Evolutionary conservation across 2,329 filamentous ascomycete genomes (phyloP).

Genomic region (Lachnellula hyalina): DNA sequence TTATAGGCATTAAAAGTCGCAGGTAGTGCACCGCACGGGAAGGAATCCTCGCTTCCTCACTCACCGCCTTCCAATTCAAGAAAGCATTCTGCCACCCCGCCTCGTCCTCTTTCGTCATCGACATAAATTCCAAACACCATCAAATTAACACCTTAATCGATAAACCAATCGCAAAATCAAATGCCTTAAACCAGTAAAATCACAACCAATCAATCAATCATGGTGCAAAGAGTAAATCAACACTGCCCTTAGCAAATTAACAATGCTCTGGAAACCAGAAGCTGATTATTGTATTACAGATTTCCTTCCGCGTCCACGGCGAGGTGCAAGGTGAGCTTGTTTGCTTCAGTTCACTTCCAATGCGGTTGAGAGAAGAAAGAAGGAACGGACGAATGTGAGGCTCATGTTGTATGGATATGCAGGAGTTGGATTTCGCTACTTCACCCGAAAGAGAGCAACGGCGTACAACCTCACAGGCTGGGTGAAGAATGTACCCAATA

Average conservation of each 20-base stretch:
- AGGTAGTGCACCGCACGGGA: too few species aligned
- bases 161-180: not conserved
- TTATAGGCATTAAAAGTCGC: too few species aligned
- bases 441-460: slow-evolving; percentile 47
- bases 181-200: not conserved
- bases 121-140: too few species aligned
- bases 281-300: slow-evolving; percentile 32
- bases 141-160: too few species aligned
- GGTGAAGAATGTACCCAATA: slow-evolving; percentile 54
- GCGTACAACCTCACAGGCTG: slow-evolving; percentile 52
- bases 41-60: too few species aligned
- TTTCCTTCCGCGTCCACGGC: slow-evolving; percentile 62
- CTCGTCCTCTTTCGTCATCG: too few species aligned
- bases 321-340: slow-evolving; percentile 58
- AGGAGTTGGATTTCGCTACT: slow-evolving; percentile 34
- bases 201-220: not conserved
- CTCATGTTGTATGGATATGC: not conserved
- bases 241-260: not conserved
- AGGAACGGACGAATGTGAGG: not conserved
- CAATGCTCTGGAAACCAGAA: not conserved
- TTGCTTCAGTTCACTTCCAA: too few species aligned
- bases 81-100: too few species aligned
- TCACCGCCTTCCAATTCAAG: too few species aligned
- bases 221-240: not conserved
- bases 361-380: not conserved